phyloP scores from a whole-genome alignment of 2,329 filamentous ascomycete species.

The Graphiopsis chlorocephala region DNA sequence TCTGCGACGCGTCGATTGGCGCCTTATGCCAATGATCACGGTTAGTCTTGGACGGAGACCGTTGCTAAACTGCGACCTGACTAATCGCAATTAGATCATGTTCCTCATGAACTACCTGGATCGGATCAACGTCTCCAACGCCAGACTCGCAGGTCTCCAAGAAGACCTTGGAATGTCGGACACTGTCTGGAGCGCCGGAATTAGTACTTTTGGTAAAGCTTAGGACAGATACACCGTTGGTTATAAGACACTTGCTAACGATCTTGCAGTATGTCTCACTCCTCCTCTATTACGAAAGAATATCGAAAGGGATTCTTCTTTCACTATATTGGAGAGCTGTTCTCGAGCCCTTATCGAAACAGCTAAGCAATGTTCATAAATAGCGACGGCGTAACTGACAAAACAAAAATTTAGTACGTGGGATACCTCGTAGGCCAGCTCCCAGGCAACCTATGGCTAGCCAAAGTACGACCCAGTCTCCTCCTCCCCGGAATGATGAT shows the following conservation, averaged over 20 bases:
- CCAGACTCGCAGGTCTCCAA: slow-evolving; percentile 40
- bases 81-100: slow-evolving; percentile 23
- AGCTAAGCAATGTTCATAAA: no score
- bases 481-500: slow-evolving; percentile 42
- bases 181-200: slow-evolving; percentile 40
- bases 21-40: slow-evolving; percentile 32
- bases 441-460: slow-evolving; percentile 48
- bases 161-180: slow-evolving; percentile 37
- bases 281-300: no score
- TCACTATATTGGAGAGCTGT: no score
- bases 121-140: slow-evolving; percentile 32
- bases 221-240: no score
- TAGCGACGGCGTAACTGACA: no score
- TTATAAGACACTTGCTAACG: no score
- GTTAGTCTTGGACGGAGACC: not conserved
- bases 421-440: slow-evolving; percentile 41
- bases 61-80: no score
- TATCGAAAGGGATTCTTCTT: no score
- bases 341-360: no score
- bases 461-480: slow-evolving; percentile 37
- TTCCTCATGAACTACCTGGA: slow-evolving; percentile 40
- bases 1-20: slow-evolving; percentile 32
- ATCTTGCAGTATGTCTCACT: no score
- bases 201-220: slow-evolving; percentile 44
- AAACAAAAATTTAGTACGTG: no score